phyloP scores from a whole-genome alignment of 2,329 filamentous ascomycete species.

The Huntiella abstrusa region DNA sequence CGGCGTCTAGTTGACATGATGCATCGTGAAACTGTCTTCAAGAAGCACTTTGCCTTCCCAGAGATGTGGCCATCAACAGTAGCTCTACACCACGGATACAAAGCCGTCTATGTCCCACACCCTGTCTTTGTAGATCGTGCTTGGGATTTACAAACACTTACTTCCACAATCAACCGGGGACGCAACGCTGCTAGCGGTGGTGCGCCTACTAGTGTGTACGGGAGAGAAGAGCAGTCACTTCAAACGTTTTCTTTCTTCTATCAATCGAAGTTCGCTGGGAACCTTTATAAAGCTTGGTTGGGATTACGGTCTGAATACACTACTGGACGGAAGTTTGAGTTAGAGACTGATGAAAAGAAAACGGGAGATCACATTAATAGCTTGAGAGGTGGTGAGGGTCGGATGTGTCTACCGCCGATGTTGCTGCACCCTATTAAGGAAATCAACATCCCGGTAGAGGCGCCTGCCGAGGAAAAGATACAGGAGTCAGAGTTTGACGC shows the following conservation, averaged over 20 bases:
- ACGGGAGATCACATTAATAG: conserved; percentile 27
- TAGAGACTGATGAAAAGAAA: conserved; percentile 33
- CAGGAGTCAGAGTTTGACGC: conserved; percentile 23
- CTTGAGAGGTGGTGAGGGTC: conserved; percentile 52
- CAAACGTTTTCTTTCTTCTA: conserved; percentile 83
- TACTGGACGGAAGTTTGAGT: conserved; percentile 59
- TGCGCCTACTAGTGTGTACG: conserved; percentile 52
- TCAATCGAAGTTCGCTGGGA: conserved; percentile 61
- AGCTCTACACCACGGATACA: conserved; percentile 78
- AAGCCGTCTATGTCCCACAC: conserved; percentile 80
- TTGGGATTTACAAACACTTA: conserved; percentile 67
- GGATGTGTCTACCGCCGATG: conserved; percentile 86
- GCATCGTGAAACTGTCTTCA: conserved; percentile 73
- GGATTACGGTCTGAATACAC: conserved; percentile 64
- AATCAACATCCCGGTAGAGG: conserved; percentile 46
- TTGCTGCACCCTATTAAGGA: conserved; percentile 76
- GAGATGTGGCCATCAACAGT: conserved; percentile 92
- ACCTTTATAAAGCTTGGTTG: conserved; percentile 71
- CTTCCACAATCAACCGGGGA: conserved; percentile 63
- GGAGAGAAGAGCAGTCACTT: conserved; percentile 78
- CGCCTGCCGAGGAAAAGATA: conserved; percentile 25
- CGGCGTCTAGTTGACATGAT: conserved; percentile 63
- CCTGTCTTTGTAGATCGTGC: conserved; percentile 71
- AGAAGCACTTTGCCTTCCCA: conserved; percentile 78
- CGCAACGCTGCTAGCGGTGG: conserved; percentile 59